Base-by-base conservation (phyloP, 768 basidiomycete genomes). In the Kwoniella shandongensis region DNA sequence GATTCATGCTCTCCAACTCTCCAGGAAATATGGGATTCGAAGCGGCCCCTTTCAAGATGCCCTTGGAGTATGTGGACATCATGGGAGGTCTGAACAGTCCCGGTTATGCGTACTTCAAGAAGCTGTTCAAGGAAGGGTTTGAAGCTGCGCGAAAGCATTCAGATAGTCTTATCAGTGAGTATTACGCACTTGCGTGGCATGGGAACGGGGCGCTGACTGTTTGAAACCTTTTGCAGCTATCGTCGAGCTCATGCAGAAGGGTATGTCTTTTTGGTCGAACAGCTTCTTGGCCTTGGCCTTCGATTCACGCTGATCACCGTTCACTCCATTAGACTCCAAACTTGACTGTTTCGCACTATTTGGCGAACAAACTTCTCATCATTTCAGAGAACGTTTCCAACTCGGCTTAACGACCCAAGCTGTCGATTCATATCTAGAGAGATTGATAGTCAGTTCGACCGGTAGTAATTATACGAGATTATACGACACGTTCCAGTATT, bases 1-100 rank as follows among this genome's bases (percentile, higher is more conserved):
- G 96, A 1, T 98, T 98, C 79, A 94, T 98, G 82, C 82, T 98
- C 30, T 88, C 88, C 40, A 97, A 97, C 76, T 91, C 93, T 1
- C 96, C 96, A 0, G 94, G 94, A 18, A 94, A 94, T 73, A 88
- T 99, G 62, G 89, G 94, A 25, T 98, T 99, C 75, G 96, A 99
- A 78, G 94, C 93, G n/a, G 93, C 96, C 1, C 96, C 96, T 1
- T 99, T 99, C 83, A 99, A 99, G 76, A 79, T 98, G 12, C 86
- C 92, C 7, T 81, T 87, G 68, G 96, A 99, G 76, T 99, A 99
- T 76, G 82, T 99, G 51, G 94, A 98, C 66, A 89, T 99, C 26
- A 81, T 99, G 27, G 96, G 96, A 8, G 94, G 94, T 2, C 78
- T 88, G 39, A 81, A 87, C 48, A 83, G 86, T 26, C 80, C 85